These are phyloP conservation scores for Microcyclosporella mali DNA, from an alignment of 2,329 filamentous ascomycete species.

Conservation along the genomic window DNA sequence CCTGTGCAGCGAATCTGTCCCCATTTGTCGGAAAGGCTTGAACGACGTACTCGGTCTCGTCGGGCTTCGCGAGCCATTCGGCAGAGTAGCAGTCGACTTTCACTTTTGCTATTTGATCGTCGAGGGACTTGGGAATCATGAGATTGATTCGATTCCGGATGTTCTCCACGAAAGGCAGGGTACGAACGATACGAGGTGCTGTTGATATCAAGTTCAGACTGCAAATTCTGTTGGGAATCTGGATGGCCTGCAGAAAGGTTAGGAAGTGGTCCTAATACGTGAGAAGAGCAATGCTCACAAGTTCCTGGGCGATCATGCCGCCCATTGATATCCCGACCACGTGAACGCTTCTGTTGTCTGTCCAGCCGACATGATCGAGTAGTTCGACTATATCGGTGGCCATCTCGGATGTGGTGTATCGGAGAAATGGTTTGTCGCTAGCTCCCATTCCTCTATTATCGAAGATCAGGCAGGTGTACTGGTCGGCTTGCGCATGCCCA, in stretches of 20 bases:
- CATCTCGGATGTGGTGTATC: conserved; percentile 82
- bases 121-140: conserved; percentile 63
- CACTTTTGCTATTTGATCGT: conserved; percentile 58
- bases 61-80: conserved; percentile 57
- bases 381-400: conserved; percentile 70
- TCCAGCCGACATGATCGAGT: conserved; percentile 64
- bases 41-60: conserved; percentile 43
- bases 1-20: conserved; percentile 74
- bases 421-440: conserved; percentile 67
- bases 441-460: conserved; percentile 83
- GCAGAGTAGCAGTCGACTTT: conserved; percentile 61
- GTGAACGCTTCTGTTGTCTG: conserved; percentile 52
- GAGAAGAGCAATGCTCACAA: conserved; percentile 41
- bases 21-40: conserved; percentile 65
- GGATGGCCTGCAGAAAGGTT: conserved; percentile 19
- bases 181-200: conserved; percentile 43
- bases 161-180: conserved; percentile 54
- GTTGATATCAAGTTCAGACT: conserved; percentile 48
- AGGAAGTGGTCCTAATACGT: background rate
- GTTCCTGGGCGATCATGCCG: conserved; percentile 86
- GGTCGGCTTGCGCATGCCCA: conserved; percentile 60
- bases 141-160: conserved; percentile 52
- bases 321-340: conserved; percentile 76
- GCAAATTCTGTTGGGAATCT: conserved; percentile 45
- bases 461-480: conserved; percentile 68